Conservation (phyloP, 768 basidiomycete genomes). For the Leccinum variicolor region DNA sequence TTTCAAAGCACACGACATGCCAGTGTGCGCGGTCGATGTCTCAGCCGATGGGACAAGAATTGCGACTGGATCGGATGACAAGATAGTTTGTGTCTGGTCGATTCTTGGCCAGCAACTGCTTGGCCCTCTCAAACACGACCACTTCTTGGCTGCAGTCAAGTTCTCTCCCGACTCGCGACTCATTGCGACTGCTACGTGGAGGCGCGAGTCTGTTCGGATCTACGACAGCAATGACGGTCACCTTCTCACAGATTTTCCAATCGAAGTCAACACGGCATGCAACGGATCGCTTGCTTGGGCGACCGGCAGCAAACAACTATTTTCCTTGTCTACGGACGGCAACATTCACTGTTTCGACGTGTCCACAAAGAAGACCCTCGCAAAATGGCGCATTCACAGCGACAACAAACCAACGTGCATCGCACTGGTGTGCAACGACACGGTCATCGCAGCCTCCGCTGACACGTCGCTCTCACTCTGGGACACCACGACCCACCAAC, state of each 20-base stretch:
- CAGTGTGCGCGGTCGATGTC: not conserved
- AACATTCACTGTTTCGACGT: not conserved
- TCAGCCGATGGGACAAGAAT: not conserved
- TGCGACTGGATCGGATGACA: not conserved
- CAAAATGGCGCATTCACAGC: not conserved
- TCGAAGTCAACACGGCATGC: too few species aligned
- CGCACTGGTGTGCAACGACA: too few species aligned
- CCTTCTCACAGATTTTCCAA: not conserved
- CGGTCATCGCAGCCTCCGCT: too few species aligned
- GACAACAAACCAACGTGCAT: too few species aligned
- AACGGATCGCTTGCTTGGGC: too few species aligned
- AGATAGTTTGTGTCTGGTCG: too few species aligned
- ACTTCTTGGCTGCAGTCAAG: not conserved
- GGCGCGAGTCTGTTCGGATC: not conserved
- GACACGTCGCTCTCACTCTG: too few species aligned
- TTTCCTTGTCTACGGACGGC: not conserved
- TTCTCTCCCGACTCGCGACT: not conserved
- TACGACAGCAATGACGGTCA: not conserved
- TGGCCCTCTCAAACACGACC: not conserved
- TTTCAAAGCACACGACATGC: too few species aligned
- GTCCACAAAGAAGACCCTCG: not conserved
- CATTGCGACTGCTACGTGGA: not conserved
- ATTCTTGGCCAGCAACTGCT: too few species aligned
- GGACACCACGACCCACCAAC: too few species aligned
- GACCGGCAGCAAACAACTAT: not conserved